Conservation (phyloP, 106 monocot genomes). For the Dendrobium catenatum region DNA sequence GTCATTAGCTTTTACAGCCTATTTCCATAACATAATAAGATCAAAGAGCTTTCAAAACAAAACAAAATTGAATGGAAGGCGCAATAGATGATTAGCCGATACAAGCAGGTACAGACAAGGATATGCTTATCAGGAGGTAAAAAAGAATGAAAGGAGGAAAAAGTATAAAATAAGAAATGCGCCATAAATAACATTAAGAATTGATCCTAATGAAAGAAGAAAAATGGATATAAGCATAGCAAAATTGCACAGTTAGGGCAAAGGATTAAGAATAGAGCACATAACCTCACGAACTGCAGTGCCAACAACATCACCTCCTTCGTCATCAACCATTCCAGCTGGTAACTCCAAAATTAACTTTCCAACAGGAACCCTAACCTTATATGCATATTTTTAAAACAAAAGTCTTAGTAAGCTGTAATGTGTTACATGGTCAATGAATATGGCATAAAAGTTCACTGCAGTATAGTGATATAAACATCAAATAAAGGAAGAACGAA, state of each 20-base stretch:
- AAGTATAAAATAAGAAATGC: neutral
- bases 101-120: neutral
- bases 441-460: neutral
- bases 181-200: neutral
- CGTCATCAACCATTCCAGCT: conserved; percentile 95
- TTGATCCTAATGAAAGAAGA: neutral
- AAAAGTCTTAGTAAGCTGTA: neutral
- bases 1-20: neutral
- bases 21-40: neutral
- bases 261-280: neutral
- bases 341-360: conserved; percentile 80
- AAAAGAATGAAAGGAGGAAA: neutral
- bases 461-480: neutral
- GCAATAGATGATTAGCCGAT: neutral
- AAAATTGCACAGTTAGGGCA: neutral
- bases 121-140: too few relatives aligned
- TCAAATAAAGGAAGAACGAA: neutral
- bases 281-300: conserved; percentile 95
- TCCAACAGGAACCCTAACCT: conserved; percentile 97
- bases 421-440: neutral
- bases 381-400: conserved; percentile 6
- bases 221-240: neutral
- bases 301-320: conserved; percentile 65
- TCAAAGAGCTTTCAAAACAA: neutral
- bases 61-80: neutral